Evolutionary conservation across 164 flowering plant species (phyloP), one percentile per base, ranked within the genome.

Genomic region (Piper longum): DNA sequence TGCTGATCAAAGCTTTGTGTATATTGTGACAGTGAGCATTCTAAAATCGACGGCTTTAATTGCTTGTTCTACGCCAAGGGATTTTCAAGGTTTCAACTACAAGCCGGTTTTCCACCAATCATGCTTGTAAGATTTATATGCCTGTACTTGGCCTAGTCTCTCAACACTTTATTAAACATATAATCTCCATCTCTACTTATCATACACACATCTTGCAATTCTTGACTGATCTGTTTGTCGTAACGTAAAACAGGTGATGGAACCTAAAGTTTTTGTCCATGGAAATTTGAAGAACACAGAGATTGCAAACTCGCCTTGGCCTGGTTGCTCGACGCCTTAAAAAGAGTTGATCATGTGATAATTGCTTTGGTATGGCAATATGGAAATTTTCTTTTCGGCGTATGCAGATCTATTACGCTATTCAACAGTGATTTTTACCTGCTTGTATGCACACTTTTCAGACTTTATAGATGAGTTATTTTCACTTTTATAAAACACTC

Each of bases 221-320:
- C 14, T 62, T 66, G 56, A 54, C 11, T 11, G 18, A 18, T 36
- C 40, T 57, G 40, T 62, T 40, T 67, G 43, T 61, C 48, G 54
- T 41, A n/a, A n/a, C n/a, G 60, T 5, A 40, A 57, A 67, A 36
- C 83, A 92, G 98, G 72, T 83, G 55, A 79, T 72, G 68, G 84
- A 77, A 66, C 86, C 97, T 18, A 88, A 81, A 75, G 89, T 89
- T 14, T 93, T 72, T 72, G 68, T 85, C 54, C 96, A 88, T 69
- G 96, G 95, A 62, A 79, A 73, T 71, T 44, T 67, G 14, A 66
- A 63, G 60, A 66, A 72, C 71, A 62, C 62, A 59, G 80, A 76
- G 42, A 55, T 77, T 3, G 57, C 63, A 41, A 63, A 54, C 39
- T 69, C 69, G 69, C 70, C 65, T 61, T 92, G 96, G 96, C 85